Base-by-base conservation (phyloP, 140 eudicot species). In the Anethum foeniculum region DNA sequence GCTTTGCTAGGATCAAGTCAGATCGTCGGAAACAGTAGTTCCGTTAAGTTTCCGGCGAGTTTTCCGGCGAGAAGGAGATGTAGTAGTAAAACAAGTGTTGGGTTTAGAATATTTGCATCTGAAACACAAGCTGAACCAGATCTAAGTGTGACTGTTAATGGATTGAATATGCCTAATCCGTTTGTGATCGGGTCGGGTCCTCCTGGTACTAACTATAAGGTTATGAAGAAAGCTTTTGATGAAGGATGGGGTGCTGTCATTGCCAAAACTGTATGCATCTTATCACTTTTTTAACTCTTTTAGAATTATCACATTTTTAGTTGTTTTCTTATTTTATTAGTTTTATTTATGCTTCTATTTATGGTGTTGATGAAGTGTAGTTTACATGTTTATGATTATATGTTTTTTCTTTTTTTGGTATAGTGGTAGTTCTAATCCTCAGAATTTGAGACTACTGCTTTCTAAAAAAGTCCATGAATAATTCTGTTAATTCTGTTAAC, bases 181-280 rank as follows among this genome's bases (percentile, higher is more conserved):
- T 95, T 95, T 71, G 99, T 95, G 1, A 90, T 95, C 89, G 99
- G 99, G 85, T 95, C 99, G 87, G 99, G 99, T 79, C 99, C 99
- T 21, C 99, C 99, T 1, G 99, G 99, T 4, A 95, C 99, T 71
- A 95, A 95, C 77, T 93, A 92, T 75, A 89, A 88, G 39, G 99
- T 95, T 32, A 95, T 95, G 99, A 95, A 91, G 80, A 89, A 89
- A 68, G 99, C 99, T 30, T 95, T 95, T 81, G 97, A 95, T 86
- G 99, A 95, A 86, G 99, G 99, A 0, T 95, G 99, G 99, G 99
- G 99, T 79, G 99, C 89, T 52, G 99, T 95, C 62, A 95, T 95
- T 78, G 97, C 99, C 73, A 95, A 95, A 87, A 95, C 99, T 80
- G 99, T 95, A 93, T 30, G 23, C 5, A 62, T 80, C 4, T 28